These are phyloP conservation scores for Cocos nucifera DNA, from an alignment of 176 grass and related monocot species.

Conservation along the genomic window DNA sequence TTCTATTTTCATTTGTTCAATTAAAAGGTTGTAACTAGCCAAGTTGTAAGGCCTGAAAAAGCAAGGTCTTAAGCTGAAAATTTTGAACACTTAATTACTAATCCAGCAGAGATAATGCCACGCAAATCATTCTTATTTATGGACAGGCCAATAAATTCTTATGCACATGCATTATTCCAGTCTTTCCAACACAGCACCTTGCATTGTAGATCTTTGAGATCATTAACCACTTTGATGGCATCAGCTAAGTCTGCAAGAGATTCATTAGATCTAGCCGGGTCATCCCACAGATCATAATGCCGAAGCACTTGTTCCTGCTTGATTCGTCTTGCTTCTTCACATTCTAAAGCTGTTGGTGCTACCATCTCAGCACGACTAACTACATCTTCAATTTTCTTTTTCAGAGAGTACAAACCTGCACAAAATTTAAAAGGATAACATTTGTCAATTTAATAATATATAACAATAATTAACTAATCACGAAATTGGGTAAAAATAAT, in stretches of 20 bases:
- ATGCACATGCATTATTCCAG: constrained; percentile 8
- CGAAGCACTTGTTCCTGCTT: constrained; percentile 58
- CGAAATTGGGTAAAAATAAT: neutral
- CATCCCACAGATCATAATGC: constrained; percentile 54
- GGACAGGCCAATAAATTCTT: no score
- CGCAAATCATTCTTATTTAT: no score
- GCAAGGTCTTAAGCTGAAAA: no score
- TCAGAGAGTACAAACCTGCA: constrained; percentile 69
- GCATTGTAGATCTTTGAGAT: constrained; percentile 79
- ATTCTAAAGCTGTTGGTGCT: constrained; percentile 44
- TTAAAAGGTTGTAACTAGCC: no score
- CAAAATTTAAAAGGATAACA: neutral
- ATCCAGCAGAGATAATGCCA: no score
- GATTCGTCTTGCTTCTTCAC: constrained; percentile 66
- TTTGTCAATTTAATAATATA: neutral
- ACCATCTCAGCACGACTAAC: constrained; percentile 52
- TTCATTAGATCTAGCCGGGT: constrained; percentile 53
- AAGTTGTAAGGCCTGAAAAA: no score
- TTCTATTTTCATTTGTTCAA: no score
- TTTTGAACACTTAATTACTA: no score
- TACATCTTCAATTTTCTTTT: constrained; percentile 75
- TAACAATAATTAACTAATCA: neutral
- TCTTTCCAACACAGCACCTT: constrained; percentile 52
- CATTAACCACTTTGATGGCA: constrained; percentile 55
- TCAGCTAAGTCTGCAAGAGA: constrained; percentile 61